A percentile compares a stretch with the other conserved stretches of the same genome.
Conservation (phyloP, 805 yeast genomes). For the Spathaspora girioi region DNA sequence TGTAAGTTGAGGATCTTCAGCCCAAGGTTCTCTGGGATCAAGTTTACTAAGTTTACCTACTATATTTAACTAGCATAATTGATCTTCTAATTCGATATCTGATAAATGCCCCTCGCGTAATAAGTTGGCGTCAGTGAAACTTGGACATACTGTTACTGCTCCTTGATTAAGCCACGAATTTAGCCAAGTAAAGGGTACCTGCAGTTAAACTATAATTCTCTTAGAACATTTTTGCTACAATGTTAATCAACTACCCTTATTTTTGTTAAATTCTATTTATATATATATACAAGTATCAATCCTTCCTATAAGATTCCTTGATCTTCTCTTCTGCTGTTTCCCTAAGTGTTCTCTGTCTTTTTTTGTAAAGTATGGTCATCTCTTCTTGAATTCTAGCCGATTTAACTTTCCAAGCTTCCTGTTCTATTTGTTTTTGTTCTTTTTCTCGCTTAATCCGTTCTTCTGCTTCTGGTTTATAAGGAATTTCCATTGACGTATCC, state of each 20-base stretch:
- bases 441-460: conserved; percentile 19
- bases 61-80: too few species aligned
- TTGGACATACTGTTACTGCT: too few species aligned
- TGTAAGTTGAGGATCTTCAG: too few species aligned
- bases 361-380: neutral
- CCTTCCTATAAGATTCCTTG: neutral
- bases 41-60: too few species aligned
- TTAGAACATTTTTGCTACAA: neutral
- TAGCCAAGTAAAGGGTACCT: too few species aligned
- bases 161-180: too few species aligned
- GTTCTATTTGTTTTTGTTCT: neutral
- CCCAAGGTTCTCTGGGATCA: too few species aligned
- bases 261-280: too few species aligned
- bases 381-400: neutral
- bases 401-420: neutral
- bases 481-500: neutral
- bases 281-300: neutral
- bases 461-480: conserved; percentile 35
- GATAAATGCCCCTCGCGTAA: conserved; percentile 8
- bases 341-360: neutral
- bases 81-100: conserved; percentile 7
- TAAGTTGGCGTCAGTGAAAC: conserved; percentile 3
- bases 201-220: neutral
- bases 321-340: neutral
- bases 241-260: neutral